phyloP scores from a whole-genome alignment of 2,329 filamentous ascomycete species.

The Lecanicillium sp. region DNA sequence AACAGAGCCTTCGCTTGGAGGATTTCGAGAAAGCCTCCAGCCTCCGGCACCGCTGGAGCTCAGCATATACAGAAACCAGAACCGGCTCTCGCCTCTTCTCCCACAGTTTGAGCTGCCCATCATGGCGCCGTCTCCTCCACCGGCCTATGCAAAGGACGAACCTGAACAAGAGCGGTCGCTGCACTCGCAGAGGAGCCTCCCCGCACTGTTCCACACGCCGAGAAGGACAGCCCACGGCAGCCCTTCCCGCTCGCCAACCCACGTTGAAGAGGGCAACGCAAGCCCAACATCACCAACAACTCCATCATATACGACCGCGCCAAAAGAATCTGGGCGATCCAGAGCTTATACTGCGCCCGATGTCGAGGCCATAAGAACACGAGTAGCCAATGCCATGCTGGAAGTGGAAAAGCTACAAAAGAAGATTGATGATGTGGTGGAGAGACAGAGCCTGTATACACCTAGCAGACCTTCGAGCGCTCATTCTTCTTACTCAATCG shows the following conservation, averaged over 20 bases:
- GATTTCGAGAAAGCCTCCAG: constrained; percentile 17
- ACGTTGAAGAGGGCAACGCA: not conserved
- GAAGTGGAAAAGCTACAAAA: constrained; percentile 54
- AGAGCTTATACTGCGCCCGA: constrained; percentile 41
- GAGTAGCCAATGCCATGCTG: constrained; percentile 51
- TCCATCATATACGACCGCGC: constrained; percentile 19
- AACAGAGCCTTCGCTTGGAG: too few relatives aligned
- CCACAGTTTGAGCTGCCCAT: constrained; percentile 41
- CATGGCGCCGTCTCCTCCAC: constrained; percentile 35
- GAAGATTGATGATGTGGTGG: constrained; percentile 54
- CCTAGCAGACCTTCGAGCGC: constrained; percentile 48
- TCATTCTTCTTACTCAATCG: constrained; percentile 39
- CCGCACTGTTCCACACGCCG: constrained; percentile 43
- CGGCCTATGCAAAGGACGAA: constrained; percentile 27
- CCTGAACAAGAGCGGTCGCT: constrained; percentile 26
- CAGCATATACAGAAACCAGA: constrained; percentile 40
- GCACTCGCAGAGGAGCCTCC: constrained; percentile 5
- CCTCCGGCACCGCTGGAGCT: constrained; percentile 43
- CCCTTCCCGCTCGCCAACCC: not conserved
- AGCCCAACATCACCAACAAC: not conserved
- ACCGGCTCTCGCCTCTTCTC: constrained; percentile 49
- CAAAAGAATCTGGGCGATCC: constrained; percentile 33
- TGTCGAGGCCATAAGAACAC: constrained; percentile 47
- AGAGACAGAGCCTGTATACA: constrained; percentile 53
- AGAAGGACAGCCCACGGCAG: constrained; percentile 32